phyloP scores from a whole-genome alignment of 306 rosid species.

The Heteromeles arbutifolia region DNA sequence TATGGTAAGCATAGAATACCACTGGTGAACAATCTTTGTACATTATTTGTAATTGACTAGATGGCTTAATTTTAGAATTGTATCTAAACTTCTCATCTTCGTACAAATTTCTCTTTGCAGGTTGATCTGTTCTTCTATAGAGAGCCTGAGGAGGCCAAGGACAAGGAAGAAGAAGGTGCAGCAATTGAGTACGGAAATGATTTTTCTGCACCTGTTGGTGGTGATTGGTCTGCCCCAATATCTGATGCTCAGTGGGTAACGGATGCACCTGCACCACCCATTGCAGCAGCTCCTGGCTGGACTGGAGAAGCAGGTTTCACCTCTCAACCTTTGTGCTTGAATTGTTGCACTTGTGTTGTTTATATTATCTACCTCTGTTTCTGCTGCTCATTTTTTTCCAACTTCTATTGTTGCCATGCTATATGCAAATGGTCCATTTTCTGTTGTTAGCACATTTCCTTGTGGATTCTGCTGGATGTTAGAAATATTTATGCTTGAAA shows the following conservation, averaged over 20 bases:
- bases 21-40: neutral
- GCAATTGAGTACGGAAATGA: neutral
- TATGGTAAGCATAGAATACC: conserved; percentile 40
- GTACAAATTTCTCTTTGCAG: conserved; percentile 26
- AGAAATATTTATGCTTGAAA: neutral
- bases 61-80: neutral
- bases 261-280: conserved; percentile 6
- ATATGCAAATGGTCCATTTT: neutral
- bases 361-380: neutral
- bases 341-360: neutral
- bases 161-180: conserved; percentile 60
- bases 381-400: neutral
- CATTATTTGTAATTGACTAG: neutral
- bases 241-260: conserved; percentile 35
- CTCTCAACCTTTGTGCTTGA: neutral
- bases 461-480: neutral
- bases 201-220: conserved; percentile 8
- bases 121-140: conserved; percentile 85
- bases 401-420: neutral
- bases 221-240: conserved; percentile 36
- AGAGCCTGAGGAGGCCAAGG: conserved; percentile 79
- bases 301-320: conserved; percentile 25
- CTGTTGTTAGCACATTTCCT: neutral
- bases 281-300: conserved; percentile 31
- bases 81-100: too few relatives aligned